Evolutionary conservation across 2,329 filamentous ascomycete genomes (phyloP).

Genomic region (Raffaelea deltoideospora): DNA sequence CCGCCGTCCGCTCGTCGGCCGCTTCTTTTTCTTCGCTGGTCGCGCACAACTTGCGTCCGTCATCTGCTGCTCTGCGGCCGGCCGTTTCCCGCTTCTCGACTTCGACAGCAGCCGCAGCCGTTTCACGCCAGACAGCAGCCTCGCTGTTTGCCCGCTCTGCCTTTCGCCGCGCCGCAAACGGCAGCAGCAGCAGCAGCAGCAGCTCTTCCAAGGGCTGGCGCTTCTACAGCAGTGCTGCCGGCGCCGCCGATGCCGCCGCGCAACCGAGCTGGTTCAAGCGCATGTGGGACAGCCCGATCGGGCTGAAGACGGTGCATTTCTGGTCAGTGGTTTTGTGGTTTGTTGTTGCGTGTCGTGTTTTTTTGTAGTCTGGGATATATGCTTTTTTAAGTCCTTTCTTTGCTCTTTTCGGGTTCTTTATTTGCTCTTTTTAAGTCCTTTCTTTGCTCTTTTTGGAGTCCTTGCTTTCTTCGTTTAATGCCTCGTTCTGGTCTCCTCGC

Average conservation of each 20-base stretch:
- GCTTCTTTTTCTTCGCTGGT: too few species aligned
- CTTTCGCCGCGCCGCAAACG: conserved; percentile 29
- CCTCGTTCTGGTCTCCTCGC: too few species aligned
- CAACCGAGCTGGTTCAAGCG: conserved; percentile 50
- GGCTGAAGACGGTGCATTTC: conserved; percentile 92
- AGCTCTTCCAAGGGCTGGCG: conserved; percentile 50
- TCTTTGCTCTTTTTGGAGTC: too few species aligned
- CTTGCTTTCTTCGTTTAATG: too few species aligned
- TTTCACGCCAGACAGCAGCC: too few species aligned
- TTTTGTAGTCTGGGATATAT: too few species aligned
- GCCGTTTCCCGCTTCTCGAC: background rate
- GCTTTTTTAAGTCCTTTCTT: too few species aligned
- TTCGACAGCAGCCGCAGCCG: too few species aligned
- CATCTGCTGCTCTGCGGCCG: background rate
- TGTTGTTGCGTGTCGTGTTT: background rate
- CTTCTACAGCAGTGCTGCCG: conserved; percentile 3
- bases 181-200: conserved; percentile 23
- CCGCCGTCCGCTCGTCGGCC: too few species aligned
- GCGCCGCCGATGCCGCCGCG: conserved; percentile 27
- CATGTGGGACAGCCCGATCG: conserved; percentile 71
- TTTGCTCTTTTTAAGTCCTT: too few species aligned
- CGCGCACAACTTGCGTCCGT: too few species aligned
- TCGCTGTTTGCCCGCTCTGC: too few species aligned
- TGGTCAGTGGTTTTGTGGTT: conserved; percentile 47
- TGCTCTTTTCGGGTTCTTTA: background rate